Evolutionary conservation across 140 eudicot genomes (phyloP).

Genomic region (Ambrosia hybrid): DNA sequence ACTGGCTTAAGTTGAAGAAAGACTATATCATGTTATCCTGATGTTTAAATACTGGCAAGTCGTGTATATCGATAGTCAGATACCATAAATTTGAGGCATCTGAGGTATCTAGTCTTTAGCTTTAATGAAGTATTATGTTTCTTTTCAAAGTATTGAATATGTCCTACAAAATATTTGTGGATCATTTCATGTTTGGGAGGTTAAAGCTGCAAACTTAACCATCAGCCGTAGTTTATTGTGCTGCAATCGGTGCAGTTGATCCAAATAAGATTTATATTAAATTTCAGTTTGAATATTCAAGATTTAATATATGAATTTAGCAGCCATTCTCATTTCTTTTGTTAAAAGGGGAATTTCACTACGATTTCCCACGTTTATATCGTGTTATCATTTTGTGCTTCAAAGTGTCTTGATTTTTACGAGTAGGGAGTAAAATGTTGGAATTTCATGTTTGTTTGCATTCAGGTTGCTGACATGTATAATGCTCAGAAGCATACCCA

Average conservation of each 20-base stretch:
- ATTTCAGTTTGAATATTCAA: neutral
- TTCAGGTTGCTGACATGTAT: slow-evolving; percentile 88
- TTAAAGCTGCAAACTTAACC: slow-evolving; percentile 92
- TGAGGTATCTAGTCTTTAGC: slow-evolving; percentile 50
- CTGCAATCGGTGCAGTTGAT: slow-evolving; percentile 80
- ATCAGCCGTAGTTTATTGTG: slow-evolving; percentile 88
- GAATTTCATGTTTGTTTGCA: slow-evolving; percentile 1
- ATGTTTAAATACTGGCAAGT: slow-evolving; percentile 45
- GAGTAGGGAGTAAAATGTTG: neutral
- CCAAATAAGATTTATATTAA: slow-evolving; percentile 61
- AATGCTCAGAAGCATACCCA: slow-evolving; percentile 67
- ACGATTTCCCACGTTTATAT: slow-evolving; percentile 83
- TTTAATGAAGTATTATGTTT: neutral
- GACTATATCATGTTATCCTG: slow-evolving; percentile 52
- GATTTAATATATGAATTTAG: neutral
- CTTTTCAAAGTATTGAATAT: neutral
- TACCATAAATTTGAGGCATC: slow-evolving; percentile 61
- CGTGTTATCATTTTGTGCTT: slow-evolving; percentile 42
- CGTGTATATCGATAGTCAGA: slow-evolving; percentile 72
- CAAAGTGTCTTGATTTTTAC: neutral
- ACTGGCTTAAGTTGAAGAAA: slow-evolving; percentile 90
- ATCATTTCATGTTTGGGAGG: slow-evolving; percentile 87
- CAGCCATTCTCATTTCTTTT: neutral
- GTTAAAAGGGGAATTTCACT: slow-evolving; percentile 67
- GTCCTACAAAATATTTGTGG: neutral